These are phyloP conservation scores for Phytophthora cajani DNA, from an alignment of 352 stramenopile genomes.

Conservation along the genomic window DNA sequence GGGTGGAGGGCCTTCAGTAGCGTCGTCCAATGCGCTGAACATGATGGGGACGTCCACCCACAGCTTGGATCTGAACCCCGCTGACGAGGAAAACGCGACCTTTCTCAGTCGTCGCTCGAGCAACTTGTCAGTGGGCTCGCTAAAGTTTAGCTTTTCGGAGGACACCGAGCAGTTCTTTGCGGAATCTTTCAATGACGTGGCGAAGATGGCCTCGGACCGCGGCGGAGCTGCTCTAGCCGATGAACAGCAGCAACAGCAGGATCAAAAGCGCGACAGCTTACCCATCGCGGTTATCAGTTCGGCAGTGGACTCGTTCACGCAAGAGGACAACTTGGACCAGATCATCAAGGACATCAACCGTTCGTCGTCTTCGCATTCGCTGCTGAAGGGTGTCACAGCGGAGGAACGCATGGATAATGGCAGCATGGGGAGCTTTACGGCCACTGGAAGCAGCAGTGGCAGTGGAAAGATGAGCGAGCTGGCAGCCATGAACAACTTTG, in stretches of 20 bases:
- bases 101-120: constrained; percentile 52
- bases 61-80: constrained; percentile 43
- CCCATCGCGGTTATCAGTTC: constrained; percentile 70
- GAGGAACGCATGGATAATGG: constrained; percentile 18
- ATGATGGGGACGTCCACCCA: constrained; percentile 39
- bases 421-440: constrained; percentile 35
- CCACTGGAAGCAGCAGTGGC: constrained; percentile 40
- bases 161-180: constrained; percentile 74
- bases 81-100: constrained; percentile 41
- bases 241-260: constrained; percentile 36
- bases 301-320: constrained; percentile 75
- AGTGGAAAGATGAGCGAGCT: constrained; percentile 33
- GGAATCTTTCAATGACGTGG: constrained; percentile 56
- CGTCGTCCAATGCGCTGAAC: constrained; percentile 15
- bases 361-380: constrained; percentile 47
- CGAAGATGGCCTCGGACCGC: constrained; percentile 49
- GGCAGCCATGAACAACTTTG: constrained; percentile 12
- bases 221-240: constrained; percentile 13
- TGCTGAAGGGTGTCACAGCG: constrained; percentile 40
- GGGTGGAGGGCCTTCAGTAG: constrained; percentile 24
- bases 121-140: constrained; percentile 73
- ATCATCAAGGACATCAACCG: constrained; percentile 82
- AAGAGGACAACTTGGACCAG: constrained; percentile 75
- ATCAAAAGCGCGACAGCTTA: constrained; percentile 70
- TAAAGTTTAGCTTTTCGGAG: constrained; percentile 79